These are phyloP conservation scores for Clarireedia monteithiana DNA, from an alignment of 2,329 filamentous ascomycete genomes.

Conservation along the genomic window DNA sequence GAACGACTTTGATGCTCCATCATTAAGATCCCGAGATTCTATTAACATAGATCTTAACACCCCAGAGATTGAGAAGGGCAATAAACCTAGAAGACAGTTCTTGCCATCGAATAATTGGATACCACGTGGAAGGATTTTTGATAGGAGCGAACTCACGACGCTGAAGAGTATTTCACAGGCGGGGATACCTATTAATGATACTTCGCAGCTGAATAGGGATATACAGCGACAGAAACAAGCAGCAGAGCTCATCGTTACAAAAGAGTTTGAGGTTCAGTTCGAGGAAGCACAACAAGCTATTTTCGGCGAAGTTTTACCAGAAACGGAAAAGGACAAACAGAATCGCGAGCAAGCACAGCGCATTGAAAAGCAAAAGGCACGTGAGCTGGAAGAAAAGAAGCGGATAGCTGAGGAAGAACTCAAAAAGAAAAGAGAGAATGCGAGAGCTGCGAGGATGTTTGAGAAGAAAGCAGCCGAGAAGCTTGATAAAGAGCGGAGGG, in stretches of 20 bases:
- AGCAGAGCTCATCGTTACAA: conserved; percentile 14
- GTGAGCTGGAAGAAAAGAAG: background rate
- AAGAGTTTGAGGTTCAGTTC: conserved; percentile 7
- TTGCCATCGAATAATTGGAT: background rate
- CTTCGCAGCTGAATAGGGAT: background rate
- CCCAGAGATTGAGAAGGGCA: background rate
- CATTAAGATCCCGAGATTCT: background rate
- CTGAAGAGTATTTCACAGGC: background rate
- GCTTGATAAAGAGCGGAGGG: conserved; percentile 8
- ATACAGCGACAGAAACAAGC: conserved; percentile 9
- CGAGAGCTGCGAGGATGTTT: background rate
- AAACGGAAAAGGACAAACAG: conserved; percentile 9
- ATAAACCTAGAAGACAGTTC: background rate
- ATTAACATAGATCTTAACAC: background rate
- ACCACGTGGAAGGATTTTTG: background rate
- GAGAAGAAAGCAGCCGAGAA: conserved; percentile 2
- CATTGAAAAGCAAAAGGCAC: background rate
- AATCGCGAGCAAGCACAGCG: background rate
- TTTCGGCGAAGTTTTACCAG: conserved; percentile 15
- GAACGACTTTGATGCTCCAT: background rate
- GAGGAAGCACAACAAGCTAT: conserved; percentile 9
- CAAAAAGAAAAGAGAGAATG: background rate
- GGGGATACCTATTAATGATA: background rate
- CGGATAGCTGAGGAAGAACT: background rate
- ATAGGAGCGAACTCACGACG: background rate